Conservation (phyloP, 371 early-diverging fungal species). For the Zancudomyces culisetae region DNA sequence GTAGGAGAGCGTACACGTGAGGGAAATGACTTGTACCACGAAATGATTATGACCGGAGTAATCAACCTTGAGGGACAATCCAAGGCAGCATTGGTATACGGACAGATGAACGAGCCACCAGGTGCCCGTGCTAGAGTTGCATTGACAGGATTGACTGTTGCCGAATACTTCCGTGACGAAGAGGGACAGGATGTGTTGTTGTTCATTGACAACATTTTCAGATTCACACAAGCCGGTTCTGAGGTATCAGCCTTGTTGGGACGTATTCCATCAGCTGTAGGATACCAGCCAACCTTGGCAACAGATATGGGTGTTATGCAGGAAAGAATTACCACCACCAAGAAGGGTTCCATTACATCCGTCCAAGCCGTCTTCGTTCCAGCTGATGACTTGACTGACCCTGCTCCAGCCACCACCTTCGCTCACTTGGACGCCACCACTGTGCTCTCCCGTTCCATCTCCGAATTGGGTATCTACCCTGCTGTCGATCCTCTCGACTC, state of each 20-base stretch:
- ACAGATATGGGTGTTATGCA: slow-evolving; percentile 96
- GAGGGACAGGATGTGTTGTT: slow-evolving; percentile 98
- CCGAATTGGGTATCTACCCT: slow-evolving; percentile 97
- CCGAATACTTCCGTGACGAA: slow-evolving; percentile 98
- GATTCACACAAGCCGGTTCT: slow-evolving; percentile 87
- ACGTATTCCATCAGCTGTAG: slow-evolving; percentile 98
- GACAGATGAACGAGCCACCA: slow-evolving; percentile 99
- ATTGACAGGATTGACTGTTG: slow-evolving; percentile 91
- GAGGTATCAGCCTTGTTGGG: slow-evolving; percentile 93
- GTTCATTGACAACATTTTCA: slow-evolving; percentile 99
- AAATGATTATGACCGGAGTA: slow-evolving; percentile 89
- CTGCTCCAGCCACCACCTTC: slow-evolving; percentile 96
- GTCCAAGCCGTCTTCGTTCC: slow-evolving; percentile 97
- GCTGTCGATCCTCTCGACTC: slow-evolving; percentile 98
- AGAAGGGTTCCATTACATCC: slow-evolving; percentile 97
- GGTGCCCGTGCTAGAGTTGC: slow-evolving; percentile 99
- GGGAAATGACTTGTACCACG: slow-evolving; percentile 97
- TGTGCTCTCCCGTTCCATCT: slow-evolving; percentile 93
- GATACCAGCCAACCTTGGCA: slow-evolving; percentile 95
- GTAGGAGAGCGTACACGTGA: slow-evolving; percentile 97
- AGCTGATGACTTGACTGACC: slow-evolving; percentile 98
- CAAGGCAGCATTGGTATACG: slow-evolving; percentile 92
- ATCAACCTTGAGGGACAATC: slow-evolving; percentile 86
- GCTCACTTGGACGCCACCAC: slow-evolving; percentile 98
- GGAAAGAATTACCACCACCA: slow-evolving; percentile 98